Evolutionary conservation across 306 rosid species (phyloP).

Genomic region (Aeschynomene evenia): DNA sequence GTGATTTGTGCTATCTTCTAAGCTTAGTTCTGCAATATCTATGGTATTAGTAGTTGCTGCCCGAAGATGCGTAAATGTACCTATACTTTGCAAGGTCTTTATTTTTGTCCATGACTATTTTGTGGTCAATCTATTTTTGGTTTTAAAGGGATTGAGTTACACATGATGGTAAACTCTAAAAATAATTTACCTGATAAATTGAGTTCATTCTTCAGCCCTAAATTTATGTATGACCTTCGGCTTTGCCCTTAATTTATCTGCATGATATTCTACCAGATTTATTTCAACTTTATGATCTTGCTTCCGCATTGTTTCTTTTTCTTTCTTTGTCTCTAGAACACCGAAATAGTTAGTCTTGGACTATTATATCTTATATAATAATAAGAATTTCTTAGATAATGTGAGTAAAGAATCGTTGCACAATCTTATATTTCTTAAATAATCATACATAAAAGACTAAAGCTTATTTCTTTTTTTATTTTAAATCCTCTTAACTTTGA

Average conservation of each 20-base stretch:
- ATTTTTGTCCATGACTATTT: conserved; percentile 20
- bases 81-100: conserved; percentile 20
- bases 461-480: too few species aligned
- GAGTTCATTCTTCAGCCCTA: conserved; percentile 1
- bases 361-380: too few species aligned
- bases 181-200: conserved; percentile 23
- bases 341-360: too few species aligned
- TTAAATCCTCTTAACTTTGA: neutral
- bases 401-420: neutral
- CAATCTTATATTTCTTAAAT: too few species aligned
- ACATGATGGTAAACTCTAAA: conserved; percentile 6
- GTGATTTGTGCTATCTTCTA: conserved; percentile 17
- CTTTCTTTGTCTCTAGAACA: too few species aligned
- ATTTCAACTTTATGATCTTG: neutral
- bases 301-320: neutral
- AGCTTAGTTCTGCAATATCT: conserved; percentile 4
- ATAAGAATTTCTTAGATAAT: too few species aligned
- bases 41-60: conserved; percentile 17
- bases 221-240: neutral
- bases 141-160: conserved; percentile 20
- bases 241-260: neutral
- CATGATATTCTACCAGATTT: neutral
- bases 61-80: conserved; percentile 25
- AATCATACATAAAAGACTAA: too few species aligned
- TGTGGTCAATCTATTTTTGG: conserved; percentile 25